Evolutionary conservation across 1,284 basidiomycete genomes (phyloP).

Genomic region (Irpex lacteus): DNA sequence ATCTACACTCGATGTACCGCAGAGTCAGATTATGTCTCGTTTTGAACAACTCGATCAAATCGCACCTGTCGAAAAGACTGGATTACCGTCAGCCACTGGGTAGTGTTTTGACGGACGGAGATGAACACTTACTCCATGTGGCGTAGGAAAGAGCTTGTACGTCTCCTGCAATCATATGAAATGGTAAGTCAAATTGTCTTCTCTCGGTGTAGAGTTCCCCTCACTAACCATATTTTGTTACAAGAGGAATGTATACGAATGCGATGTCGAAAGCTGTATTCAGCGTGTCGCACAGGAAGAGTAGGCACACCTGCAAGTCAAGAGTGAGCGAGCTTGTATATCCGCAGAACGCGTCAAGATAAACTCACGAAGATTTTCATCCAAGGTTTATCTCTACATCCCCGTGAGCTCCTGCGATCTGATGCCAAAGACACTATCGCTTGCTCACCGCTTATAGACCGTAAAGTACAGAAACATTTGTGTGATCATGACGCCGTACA

Average conservation of each 20-base stretch:
- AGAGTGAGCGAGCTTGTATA: constrained; percentile 27
- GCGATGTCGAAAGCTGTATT: constrained; percentile 38
- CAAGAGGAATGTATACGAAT: constrained; percentile 35
- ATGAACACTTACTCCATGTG: constrained; percentile 28
- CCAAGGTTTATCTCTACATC: constrained; percentile 30
- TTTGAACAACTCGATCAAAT: background rate
- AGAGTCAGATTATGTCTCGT: background rate
- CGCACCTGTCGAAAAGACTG: constrained; percentile 34
- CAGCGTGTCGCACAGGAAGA: constrained; percentile 37
- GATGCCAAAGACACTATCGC: background rate
- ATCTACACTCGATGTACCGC: constrained; percentile 18
- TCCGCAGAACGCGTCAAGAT: background rate
- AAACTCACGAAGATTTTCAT: constrained; percentile 31
- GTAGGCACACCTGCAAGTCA: constrained; percentile 7
- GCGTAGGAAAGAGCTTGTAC: constrained; percentile 25
- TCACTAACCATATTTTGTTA: constrained; percentile 34
- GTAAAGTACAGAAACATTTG: constrained; percentile 41
- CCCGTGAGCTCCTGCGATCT: constrained; percentile 1
- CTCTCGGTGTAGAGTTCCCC: constrained; percentile 2
- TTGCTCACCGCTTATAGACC: constrained; percentile 35
- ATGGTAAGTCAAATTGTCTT: too few species aligned
- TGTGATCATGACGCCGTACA: constrained; percentile 40
- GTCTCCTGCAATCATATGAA: constrained; percentile 19
- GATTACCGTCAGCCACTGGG: background rate
- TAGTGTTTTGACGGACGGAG: background rate